Evolutionary conservation across 805 yeast genomes (phyloP), one percentile per base, ranked within the genome.

Genomic region (Barnettozyma californica): DNA sequence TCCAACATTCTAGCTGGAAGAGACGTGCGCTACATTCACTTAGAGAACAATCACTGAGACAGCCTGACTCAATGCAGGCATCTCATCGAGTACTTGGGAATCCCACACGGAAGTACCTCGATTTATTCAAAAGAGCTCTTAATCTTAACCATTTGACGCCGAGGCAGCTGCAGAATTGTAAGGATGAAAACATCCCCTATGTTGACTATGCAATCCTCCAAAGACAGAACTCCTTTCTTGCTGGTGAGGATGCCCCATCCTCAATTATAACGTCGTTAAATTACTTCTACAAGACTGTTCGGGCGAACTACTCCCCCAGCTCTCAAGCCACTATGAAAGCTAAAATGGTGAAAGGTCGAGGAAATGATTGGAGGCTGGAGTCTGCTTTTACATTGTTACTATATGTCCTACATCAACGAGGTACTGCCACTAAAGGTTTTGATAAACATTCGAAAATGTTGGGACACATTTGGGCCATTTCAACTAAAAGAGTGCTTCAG

Each of bases 361-460:
- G 39, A 42, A 48, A 40, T 33, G 43, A 41, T 16, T 43, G 50
- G 5, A 47, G 43, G 14, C 10, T 42, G 1, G 56, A 56, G 33
- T 37, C 55, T 2, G 35, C 42, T 9, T 55, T 58, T 41, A 45
- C 48, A 14, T 33, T 58, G 6, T 34, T 58, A 5, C 38, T 58
- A 3, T 35, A 35, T 20, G 10, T 18, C 23, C 38, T 35, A 9
- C 38, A 35, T 20, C 23, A 35, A 18, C 20, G 38, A 9, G 23
- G 23, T 2, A 9, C 13, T 10, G 38, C 9, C 18, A 35, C 13
- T 10, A 11, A 35, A 18, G 38, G 11, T 4, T 9, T 20, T 35
- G 23, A 9, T 5, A 35, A 35, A 11, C 38, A 18, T 11, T 35
- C 23, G 16, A 23, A 35, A 8, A 35, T 10, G 9, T 18, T 20